These are phyloP conservation scores for Citrullus mucosospermus DNA, from an alignment of 306 rosid species.

Conservation along the genomic window DNA sequence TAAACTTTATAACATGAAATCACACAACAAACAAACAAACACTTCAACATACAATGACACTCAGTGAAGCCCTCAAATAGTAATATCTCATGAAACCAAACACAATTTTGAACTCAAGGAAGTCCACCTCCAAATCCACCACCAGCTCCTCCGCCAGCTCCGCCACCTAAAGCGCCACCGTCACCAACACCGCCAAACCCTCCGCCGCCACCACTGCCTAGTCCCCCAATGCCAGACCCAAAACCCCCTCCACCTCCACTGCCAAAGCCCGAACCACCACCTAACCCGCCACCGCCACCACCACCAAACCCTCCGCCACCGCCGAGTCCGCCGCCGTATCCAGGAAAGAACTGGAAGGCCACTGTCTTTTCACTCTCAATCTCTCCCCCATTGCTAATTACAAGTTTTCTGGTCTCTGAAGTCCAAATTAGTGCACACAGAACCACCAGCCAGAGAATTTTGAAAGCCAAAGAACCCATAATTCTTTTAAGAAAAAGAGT, in stretches of 20 bases:
- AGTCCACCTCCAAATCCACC: conserved; percentile 16
- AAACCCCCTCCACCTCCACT: conserved; percentile 30
- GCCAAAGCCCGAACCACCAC: conserved; percentile 38
- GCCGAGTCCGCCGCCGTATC: conserved; percentile 12
- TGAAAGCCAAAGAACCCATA: conserved; percentile 14
- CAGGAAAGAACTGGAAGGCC: conserved; percentile 14
- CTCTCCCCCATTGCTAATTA: neutral
- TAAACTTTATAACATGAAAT: neutral
- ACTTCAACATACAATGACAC: neutral
- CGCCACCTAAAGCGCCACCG: conserved; percentile 18
- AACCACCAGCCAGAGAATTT: conserved; percentile 26
- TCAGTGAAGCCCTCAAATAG: too few relatives aligned
- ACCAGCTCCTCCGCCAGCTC: conserved; percentile 18
- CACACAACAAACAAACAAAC: neutral
- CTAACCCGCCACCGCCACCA: conserved; percentile 25
- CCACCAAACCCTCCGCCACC: conserved; percentile 30
- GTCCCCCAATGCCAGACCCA: conserved; percentile 18
- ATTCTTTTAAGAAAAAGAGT: neutral
- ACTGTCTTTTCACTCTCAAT: conserved; percentile 12
- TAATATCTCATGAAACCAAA: too few relatives aligned
- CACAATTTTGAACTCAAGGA: neutral
- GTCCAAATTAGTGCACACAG: conserved; percentile 12
- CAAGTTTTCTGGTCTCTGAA: conserved; percentile 22
- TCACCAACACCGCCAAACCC: conserved; percentile 16
- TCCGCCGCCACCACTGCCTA: conserved; percentile 26